Base-by-base conservation (phyloP, 495 filamentous ascomycete genomes). In the Sordaria brevicollis region DNA sequence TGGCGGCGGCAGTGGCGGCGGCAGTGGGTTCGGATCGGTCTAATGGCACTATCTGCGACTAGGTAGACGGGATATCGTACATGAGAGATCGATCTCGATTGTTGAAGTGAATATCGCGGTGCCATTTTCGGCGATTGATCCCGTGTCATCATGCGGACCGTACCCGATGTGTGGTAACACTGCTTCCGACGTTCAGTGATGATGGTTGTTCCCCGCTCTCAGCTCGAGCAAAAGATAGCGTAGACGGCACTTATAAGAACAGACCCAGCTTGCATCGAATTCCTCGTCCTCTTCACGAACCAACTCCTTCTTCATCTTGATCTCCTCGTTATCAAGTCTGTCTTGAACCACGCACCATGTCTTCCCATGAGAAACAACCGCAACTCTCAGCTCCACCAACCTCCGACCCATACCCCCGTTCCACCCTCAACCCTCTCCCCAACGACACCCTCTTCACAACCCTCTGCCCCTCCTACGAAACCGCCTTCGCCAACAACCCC, bases 391-490 rank as follows among this genome's bases (percentile, higher is more conserved):
- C 21, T 1, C 21, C 49, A 29, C 25, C 49, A 29, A 5, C 21
- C 5, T 13, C 1, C 25, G 43, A 6, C 0, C 4, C 25, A 7
- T 9, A 54, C 5, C 43, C 43, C 4, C 13, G 10, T 1, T 29
- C 13, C 35, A 15, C 19, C 57, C 36, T 25, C 8, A 9, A 34
- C 8, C 68, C 71, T 3, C 72, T 70, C 15, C 68, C 70, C 7
- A 54, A 68, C 10, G 69, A 75, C 54, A n/a, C 11, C 11, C 36
- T 75, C 38, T 75, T 71, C 65, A 72, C 73, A 9, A 37, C 66
- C 34, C 66, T 75, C n/a, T 66, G 68, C 39, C 34, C 72, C n/a
- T 62, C 68, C 54, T 73, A 72, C 69, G 74, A 75, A 54, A 35
- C 6, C 21, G 74, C 68, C 49, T 75, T 75, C 35, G 66, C 67